A percentile compares a stretch with the other conserved stretches of the same genome.
Evolutionary conservation across 192 early-diverging fungal genomes (phyloP).

Genomic region (Pilobolus umbonatus): DNA sequence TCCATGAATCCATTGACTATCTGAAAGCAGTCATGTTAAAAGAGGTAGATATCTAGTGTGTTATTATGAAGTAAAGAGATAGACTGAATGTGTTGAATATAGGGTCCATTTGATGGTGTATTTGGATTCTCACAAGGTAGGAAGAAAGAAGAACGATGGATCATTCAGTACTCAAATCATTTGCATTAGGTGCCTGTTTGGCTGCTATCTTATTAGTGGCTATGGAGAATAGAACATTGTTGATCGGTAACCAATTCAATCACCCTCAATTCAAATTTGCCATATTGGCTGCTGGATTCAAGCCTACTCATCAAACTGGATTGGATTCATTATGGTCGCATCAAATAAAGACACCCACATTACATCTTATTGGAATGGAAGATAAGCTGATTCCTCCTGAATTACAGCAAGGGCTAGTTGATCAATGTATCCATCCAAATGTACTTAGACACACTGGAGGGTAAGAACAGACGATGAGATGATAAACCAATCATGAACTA

Average conservation of each 20-base stretch:
- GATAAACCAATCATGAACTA: background rate
- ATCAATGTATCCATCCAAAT: constrained; percentile 14
- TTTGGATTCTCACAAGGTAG: constrained; percentile 54
- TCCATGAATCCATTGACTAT: constrained; percentile 38
- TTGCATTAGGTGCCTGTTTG: constrained; percentile 39
- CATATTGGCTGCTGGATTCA: constrained; percentile 45
- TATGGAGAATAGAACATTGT: constrained; percentile 30
- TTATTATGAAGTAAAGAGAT: background rate
- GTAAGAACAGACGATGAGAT: too few relatives aligned
- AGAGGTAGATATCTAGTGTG: constrained; percentile 26
- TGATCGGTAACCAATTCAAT: constrained; percentile 28
- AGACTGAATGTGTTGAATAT: background rate
- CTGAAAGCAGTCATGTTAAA: constrained; percentile 39
- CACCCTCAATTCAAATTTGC: constrained; percentile 43
- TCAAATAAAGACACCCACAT: constrained; percentile 27
- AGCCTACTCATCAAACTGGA: constrained; percentile 2
- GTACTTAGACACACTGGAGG: constrained; percentile 32
- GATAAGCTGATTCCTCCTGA: constrained; percentile 34
- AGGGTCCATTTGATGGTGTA: constrained; percentile 54
- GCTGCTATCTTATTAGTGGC: constrained; percentile 38
- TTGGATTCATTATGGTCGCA: constrained; percentile 2
- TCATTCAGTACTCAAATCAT: background rate
- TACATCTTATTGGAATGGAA: constrained; percentile 34
- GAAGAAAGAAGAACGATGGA: background rate
- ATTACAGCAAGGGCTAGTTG: constrained; percentile 10